These are phyloP conservation scores for Trypanosoma scelopori DNA, from an alignment of 208 protist genomes.

Conservation along the genomic window DNA sequence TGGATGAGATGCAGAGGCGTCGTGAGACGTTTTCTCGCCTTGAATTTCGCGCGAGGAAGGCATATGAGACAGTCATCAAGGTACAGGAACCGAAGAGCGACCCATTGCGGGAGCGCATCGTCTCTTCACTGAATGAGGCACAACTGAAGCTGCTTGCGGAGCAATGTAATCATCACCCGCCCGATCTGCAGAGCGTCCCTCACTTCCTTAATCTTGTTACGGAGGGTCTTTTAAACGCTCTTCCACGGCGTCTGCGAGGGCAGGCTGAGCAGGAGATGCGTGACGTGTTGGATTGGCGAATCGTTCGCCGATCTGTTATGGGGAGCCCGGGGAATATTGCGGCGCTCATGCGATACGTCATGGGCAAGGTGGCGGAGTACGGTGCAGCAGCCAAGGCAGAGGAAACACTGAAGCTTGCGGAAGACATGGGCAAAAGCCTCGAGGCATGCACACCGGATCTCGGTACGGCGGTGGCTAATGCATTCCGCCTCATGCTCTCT, in stretches of 20 bases:
- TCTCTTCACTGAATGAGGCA: slow-evolving; percentile 41
- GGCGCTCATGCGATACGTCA: slow-evolving; percentile 61
- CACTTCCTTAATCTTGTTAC: slow-evolving; percentile 49
- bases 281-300: slow-evolving; percentile 75
- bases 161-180: slow-evolving; percentile 53
- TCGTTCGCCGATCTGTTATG: slow-evolving; percentile 40
- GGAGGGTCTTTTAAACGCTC: slow-evolving; percentile 57
- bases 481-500: slow-evolving; percentile 68
- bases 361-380: slow-evolving; percentile 60
- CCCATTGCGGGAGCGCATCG: slow-evolving; percentile 23
- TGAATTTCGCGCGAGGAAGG: slow-evolving; percentile 71
- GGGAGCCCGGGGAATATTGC: slow-evolving; percentile 51
- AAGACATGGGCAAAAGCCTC: slow-evolving; percentile 42
- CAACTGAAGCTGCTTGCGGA: slow-evolving; percentile 44
- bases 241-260: slow-evolving; percentile 61
- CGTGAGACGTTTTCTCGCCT: slow-evolving; percentile 51
- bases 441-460: slow-evolving; percentile 51
- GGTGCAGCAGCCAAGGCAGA: slow-evolving; percentile 62
- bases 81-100: slow-evolving; percentile 31
- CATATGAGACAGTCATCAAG: slow-evolving; percentile 66
- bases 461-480: slow-evolving; percentile 58
- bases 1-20: slow-evolving; percentile 26
- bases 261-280: slow-evolving; percentile 69
- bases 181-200: slow-evolving; percentile 47
- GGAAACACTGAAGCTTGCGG: slow-evolving; percentile 32